Base-by-base conservation (phyloP, 164 flowering plant species). In the Protea cynaroides region DNA sequence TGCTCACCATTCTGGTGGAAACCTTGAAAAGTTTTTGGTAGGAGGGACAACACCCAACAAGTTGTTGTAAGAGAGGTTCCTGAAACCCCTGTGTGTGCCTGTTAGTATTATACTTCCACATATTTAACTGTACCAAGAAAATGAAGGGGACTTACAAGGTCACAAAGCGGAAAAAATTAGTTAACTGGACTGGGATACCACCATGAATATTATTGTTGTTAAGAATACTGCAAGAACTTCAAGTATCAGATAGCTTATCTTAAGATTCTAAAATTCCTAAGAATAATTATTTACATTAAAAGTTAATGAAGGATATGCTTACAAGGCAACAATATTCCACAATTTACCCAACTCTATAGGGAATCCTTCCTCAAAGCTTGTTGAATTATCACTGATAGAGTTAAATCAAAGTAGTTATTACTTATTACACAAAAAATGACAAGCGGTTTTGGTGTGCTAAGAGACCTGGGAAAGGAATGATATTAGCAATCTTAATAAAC, bases 51-150 rank as follows among this genome's bases (percentile, higher is more conserved):
- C 58, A 1, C 98, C 98, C 11, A 94, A 82, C 21, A 93, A 69
- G 65, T 90, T 93, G 84, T 93, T 93, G 79, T 79, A 83, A 0
- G 98, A 90, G 8, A 90, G 69, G 71, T 93, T 84, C 78, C 98
- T 93, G 69, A 25, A 69, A 14, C 25, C 14, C 0, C 53, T 13
- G 24, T 10, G 22, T 25, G 24, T 10, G n/a, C n/a, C n/a, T n/a
- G 22, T 25, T 7, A 3, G 17, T 1, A 21, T 19, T 37, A n/a
- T n/a, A n/a, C n/a, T n/a, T n/a, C n/a, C n/a, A n/a, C n/a, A n/a
- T n/a, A n/a, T n/a, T n/a, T n/a, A n/a, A n/a, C n/a, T 29, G 43
- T 13, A 29, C 25, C 15, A 7, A n/a, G 12, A 24, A 17, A 7
- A 44, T 52, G 7, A 2, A 19, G 3, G 59, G 6, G 15, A 14